phyloP scores from a whole-genome alignment of 306 rosid genomes.

The Cucumis sativus region DNA sequence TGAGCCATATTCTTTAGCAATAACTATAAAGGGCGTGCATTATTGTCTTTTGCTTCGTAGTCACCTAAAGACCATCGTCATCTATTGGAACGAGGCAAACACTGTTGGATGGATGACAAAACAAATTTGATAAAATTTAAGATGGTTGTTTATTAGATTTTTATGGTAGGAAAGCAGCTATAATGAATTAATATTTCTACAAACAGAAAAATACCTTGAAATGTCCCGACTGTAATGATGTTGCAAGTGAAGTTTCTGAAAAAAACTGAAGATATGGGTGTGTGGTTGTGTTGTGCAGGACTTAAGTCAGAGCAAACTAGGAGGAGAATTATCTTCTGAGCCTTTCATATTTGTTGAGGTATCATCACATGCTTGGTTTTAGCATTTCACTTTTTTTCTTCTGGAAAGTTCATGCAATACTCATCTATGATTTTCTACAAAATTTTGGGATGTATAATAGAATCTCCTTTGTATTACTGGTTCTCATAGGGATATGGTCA shows the following conservation, averaged over 20 bases:
- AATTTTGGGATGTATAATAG: background rate
- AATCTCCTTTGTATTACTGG: background rate
- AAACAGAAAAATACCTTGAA: background rate
- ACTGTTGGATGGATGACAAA: background rate
- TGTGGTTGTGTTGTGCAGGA: conserved; percentile 41
- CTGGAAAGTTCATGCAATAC: background rate
- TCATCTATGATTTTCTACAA: background rate
- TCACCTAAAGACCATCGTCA: background rate
- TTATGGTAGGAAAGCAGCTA: background rate
- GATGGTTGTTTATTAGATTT: background rate
- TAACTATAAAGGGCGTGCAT: background rate
- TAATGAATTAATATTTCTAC: background rate
- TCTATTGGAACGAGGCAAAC: background rate
- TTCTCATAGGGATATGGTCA: conserved; percentile 73
- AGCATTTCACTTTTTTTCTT: background rate
- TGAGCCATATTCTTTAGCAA: background rate
- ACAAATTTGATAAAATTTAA: background rate
- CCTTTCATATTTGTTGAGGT: conserved; percentile 76
- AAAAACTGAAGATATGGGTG: background rate
- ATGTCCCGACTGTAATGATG: background rate
- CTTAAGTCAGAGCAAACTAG: conserved; percentile 47
- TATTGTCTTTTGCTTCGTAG: background rate
- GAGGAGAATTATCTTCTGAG: conserved; percentile 38
- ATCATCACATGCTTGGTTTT: conserved; percentile 1
- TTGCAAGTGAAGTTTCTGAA: background rate